phyloP scores from a whole-genome alignment of 768 basidiomycete species.

The Lactifluus subvellereus region DNA sequence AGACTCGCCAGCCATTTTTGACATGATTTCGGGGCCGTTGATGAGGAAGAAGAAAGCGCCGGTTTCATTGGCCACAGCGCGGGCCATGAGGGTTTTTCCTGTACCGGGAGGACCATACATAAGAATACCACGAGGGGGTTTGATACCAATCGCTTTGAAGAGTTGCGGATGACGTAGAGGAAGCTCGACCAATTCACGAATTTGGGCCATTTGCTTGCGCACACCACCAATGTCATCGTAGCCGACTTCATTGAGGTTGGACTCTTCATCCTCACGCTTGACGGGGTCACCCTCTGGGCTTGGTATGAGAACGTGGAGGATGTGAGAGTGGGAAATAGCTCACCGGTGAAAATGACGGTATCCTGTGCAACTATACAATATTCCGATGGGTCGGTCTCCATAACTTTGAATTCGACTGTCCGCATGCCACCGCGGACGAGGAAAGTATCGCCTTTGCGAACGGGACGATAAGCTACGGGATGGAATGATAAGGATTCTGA shows the following conservation, averaged over 20 bases:
- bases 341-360: conserved; percentile 91
- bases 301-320: conserved; percentile 11
- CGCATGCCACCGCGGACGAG: conserved; percentile 98
- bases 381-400: conserved; percentile 96
- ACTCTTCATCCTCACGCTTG: conserved; percentile 98
- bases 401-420: conserved; percentile 98
- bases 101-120: conserved; percentile 99
- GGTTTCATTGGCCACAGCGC: conserved; percentile 98
- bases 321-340: conserved; percentile 20
- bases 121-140: conserved; percentile 96
- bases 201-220: conserved; percentile 99
- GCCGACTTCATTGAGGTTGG: conserved; percentile 92
- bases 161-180: conserved; percentile 97
- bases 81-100: conserved; percentile 99
- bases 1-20: conserved; percentile 99
- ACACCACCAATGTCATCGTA: conserved; percentile 99
- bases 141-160: conserved; percentile 99
- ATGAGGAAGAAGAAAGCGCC: conserved; percentile 99
- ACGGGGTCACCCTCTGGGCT: conserved; percentile 90
- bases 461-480: conserved; percentile 61
- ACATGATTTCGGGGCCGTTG: conserved; percentile 99
- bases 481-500: not conserved
- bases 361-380: conserved; percentile 99
- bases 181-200: conserved; percentile 97
- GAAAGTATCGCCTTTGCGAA: conserved; percentile 98